Base-by-base conservation (phyloP, 148 eudicot genomes). In the Linanthus parryae region DNA sequence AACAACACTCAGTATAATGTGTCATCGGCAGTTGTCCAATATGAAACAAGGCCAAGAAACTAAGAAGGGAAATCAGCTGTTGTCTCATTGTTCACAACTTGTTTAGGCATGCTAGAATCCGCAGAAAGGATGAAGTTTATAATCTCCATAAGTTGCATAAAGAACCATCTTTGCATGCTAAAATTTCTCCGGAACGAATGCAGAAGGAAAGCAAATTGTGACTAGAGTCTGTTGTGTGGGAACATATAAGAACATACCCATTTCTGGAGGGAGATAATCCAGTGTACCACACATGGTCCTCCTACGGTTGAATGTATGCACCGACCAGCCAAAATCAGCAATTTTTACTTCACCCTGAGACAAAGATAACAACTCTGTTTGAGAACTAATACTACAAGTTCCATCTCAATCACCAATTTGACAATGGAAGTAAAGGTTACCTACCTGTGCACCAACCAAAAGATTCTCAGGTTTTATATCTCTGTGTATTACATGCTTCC, bases 311-410 rank as follows among this genome's bases (percentile, higher is more conserved):
- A 87, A 91, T 10, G 98, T 91, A 73, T 91, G 98, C 39, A 91
- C 98, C 3, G 98, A 91, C 98, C 98, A 91, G 28, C 98, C 98
- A 68, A 91, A 91, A 67, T 91, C 98, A 11, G 98, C 98, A 67
- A 91, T 91, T 71, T 91, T 91, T 42, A 91, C 79, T 59, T 84
- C 98, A 52, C 98, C 98, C 98, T 91, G 73, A 46, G 18, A 65
- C 28, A 67, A 18, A 39, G 22, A 67, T 42, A 9, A 25, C 44
- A 28, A 34, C 17, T 18, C n/a, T 25, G 38, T 33, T 58, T 36
- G 2, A 7, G 15, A 14, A 20, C 9, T 28, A 43, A 46, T 15
- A 26, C 10, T 22, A 11, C n/a, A 18, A 1, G 30, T 8, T n/a
- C n/a, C 36, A 37, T 63, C 30, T 40, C 20, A 5, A 35, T 19